A percentile compares a stretch with the other conserved stretches of the same genome.
These are phyloP conservation scores for Sugiyamaella grinbergsii DNA, from an alignment of 1,139 yeast genomes.

Conservation along the genomic window DNA sequence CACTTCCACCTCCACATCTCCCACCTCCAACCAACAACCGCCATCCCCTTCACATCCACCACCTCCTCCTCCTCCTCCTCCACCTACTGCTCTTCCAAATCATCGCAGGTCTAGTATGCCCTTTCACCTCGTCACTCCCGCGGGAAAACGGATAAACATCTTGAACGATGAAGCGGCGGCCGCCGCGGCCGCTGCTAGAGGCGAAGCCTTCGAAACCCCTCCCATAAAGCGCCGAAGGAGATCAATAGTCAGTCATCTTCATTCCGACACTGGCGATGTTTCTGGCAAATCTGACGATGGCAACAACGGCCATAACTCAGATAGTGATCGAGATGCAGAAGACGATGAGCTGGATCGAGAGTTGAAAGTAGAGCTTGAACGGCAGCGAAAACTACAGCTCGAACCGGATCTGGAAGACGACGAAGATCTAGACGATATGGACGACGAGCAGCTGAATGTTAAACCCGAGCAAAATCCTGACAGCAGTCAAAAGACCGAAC, in stretches of 20 bases:
- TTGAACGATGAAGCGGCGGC: conserved; percentile 29
- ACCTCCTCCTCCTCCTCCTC: neutral
- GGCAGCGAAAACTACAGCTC: neutral
- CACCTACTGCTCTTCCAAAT: neutral
- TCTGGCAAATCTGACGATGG: neutral
- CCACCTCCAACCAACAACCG: neutral
- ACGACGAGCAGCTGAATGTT: neutral
- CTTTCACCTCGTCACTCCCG: conserved; percentile 32
- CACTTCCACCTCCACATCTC: neutral
- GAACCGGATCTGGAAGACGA: conserved; percentile 10
- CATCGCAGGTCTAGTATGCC: conserved; percentile 25
- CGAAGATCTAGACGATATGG: conserved; percentile 4
- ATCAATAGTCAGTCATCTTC: neutral
- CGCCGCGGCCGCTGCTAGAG: conserved; percentile 17
- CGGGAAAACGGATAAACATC: conserved; percentile 31
- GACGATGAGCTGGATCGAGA: conserved; percentile 11
- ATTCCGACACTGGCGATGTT: neutral
- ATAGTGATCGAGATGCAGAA: conserved; percentile 8
- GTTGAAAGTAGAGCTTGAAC: conserved; percentile 5
- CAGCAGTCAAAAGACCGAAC: too few species aligned
- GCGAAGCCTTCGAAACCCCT: neutral
- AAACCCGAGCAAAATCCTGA: too few species aligned
- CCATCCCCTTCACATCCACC: neutral
- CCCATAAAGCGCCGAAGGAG: conserved; percentile 6
- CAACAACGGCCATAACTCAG: too few species aligned